Evolutionary conservation across 805 yeast genomes (phyloP).

Genomic region (Candida argentea): DNA sequence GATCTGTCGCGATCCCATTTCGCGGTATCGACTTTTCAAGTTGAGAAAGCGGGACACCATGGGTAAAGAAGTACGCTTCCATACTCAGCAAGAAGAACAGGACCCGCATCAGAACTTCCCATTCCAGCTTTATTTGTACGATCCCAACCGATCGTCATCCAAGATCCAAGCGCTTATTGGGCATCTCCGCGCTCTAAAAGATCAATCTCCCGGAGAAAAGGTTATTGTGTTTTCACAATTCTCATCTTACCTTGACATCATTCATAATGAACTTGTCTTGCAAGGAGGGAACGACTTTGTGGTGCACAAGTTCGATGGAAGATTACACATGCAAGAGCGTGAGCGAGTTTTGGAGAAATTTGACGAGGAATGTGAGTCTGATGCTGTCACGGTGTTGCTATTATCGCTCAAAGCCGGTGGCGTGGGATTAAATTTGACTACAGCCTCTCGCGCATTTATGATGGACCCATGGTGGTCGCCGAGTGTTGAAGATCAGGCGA

Average conservation of each 20-base stretch:
- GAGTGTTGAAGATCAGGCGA: slow-evolving; percentile 83
- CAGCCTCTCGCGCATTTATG: slow-evolving; percentile 76
- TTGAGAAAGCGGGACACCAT: slow-evolving; percentile 19
- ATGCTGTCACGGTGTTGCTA: slow-evolving; percentile 41
- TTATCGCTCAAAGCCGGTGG: slow-evolving; percentile 89
- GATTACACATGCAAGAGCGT: slow-evolving; percentile 58
- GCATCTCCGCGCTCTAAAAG: slow-evolving; percentile 45
- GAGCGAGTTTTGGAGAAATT: slow-evolving; percentile 52
- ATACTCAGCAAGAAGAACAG: slow-evolving; percentile 14
- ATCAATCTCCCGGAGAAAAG: slow-evolving; percentile 54
- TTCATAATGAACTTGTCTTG: slow-evolving; percentile 46
- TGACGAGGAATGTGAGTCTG: slow-evolving; percentile 17
- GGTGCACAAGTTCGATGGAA: slow-evolving; percentile 74
- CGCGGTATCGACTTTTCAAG: slow-evolving; percentile 38
- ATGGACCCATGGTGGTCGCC: slow-evolving; percentile 99
- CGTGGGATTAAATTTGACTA: slow-evolving; percentile 80
- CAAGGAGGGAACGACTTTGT: slow-evolving; percentile 35
- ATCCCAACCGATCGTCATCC: slow-evolving; percentile 52
- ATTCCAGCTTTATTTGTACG: slow-evolving; percentile 31
- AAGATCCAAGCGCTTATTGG: slow-evolving; percentile 60
- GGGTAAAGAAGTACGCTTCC: slow-evolving; percentile 18
- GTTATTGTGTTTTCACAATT: slow-evolving; percentile 88
- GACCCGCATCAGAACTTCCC: slow-evolving; percentile 13
- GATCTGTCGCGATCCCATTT: slow-evolving; percentile 54
- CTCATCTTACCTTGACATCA: slow-evolving; percentile 68